Evolutionary conservation across 495 filamentous ascomycete species (phyloP).

Genomic region (Pseudevernia furfuracea): DNA sequence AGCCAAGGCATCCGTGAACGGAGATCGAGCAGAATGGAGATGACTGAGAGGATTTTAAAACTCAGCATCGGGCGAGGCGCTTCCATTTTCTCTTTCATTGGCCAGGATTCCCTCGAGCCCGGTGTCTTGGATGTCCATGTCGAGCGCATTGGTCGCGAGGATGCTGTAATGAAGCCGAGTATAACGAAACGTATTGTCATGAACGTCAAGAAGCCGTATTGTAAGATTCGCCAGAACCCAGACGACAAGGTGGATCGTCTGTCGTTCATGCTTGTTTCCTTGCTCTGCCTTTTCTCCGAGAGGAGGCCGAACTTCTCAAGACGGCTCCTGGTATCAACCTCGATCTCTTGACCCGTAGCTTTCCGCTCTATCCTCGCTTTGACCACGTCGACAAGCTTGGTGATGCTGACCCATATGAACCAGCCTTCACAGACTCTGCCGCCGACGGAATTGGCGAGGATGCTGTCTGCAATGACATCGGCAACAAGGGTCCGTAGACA

Average conservation of each 20-base stretch:
- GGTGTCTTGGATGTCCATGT: conserved; percentile 28
- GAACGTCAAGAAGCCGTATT: conserved; percentile 59
- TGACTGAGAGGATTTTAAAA: conserved; percentile 65
- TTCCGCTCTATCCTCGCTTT: conserved; percentile 26
- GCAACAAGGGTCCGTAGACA: conserved; percentile 73
- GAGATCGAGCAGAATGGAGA: conserved; percentile 61
- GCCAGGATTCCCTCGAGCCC: conserved; percentile 16
- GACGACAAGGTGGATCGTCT: conserved; percentile 32
- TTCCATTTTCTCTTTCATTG: conserved; percentile 11
- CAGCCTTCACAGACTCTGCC: conserved; percentile 74
- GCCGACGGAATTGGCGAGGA: conserved; percentile 68
- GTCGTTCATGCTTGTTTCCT: conserved; percentile 13
- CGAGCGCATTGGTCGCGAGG: conserved; percentile 26
- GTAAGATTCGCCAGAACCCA: conserved; percentile 62
- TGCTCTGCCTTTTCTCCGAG: conserved; percentile 29
- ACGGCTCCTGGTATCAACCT: conserved; percentile 30
- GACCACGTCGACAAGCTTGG: conserved; percentile 48
- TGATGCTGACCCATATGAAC: conserved; percentile 75
- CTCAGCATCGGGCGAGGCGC: conserved; percentile 55
- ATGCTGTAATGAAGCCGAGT: conserved; percentile 35
- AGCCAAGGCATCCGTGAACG: conserved; percentile 82
- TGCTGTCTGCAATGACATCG: conserved; percentile 78
- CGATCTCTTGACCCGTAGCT: conserved; percentile 25
- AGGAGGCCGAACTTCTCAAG: conserved; percentile 45
- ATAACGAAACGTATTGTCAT: conserved; percentile 57